Percentiles rank a stretch among this genome's conserved stretches.
Evolutionary conservation across 148 eudicot species (phyloP).

Genomic region (Chenopodium quinoa): DNA sequence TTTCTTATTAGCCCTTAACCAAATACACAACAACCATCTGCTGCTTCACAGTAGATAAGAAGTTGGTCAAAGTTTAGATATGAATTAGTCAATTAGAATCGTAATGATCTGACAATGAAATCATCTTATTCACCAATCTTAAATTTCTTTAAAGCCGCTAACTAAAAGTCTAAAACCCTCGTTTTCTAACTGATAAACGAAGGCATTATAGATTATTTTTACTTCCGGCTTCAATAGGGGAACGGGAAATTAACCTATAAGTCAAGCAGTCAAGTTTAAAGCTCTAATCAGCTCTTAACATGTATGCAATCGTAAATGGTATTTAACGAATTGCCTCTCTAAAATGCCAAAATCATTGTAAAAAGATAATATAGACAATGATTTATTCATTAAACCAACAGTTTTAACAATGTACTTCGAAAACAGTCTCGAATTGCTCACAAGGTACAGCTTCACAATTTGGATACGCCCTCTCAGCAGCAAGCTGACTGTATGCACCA

Average conservation of each 20-base stretch:
- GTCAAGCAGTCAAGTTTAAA: neutral
- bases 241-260: neutral
- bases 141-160: neutral
- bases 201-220: neutral
- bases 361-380: neutral
- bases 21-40: neutral
- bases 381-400: neutral
- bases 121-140: neutral
- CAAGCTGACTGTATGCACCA: slow-evolving; percentile 71
- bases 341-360: neutral
- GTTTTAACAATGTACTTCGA: slow-evolving; percentile 35
- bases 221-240: neutral
- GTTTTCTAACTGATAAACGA: neutral
- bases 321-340: neutral
- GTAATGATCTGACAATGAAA: neutral
- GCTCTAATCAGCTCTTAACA: neutral
- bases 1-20: neutral
- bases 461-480: slow-evolving; percentile 60
- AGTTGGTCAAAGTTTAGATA: neutral
- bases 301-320: neutral
- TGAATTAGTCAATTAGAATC: neutral
- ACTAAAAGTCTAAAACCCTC: neutral
- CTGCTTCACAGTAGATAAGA: neutral
- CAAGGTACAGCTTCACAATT: slow-evolving; percentile 72
- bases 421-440: slow-evolving; percentile 62